A percentile compares a stretch with the other conserved stretches of the same genome.
Evolutionary conservation across 495 filamentous ascomycete genomes (phyloP).

Genomic region (Penicillium coffeae): DNA sequence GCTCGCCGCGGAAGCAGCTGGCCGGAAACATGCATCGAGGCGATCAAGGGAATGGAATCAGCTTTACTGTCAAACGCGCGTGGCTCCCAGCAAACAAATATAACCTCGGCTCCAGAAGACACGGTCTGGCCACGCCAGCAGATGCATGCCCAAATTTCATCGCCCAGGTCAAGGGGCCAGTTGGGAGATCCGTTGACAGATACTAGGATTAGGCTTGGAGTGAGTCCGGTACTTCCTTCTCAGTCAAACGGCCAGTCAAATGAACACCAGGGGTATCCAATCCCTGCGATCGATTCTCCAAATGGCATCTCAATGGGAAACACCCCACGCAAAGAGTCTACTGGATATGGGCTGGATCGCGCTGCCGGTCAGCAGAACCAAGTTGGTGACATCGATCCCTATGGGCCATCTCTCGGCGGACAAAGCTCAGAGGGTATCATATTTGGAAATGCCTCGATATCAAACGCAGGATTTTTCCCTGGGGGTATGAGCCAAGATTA

Average conservation of each 20-base stretch:
- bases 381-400: background rate
- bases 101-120: background rate
- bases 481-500: conserved; percentile 13
- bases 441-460: conserved; percentile 20
- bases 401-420: background rate
- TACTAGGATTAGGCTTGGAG: too few species aligned
- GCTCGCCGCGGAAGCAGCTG: conserved; percentile 34
- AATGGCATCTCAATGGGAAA: background rate
- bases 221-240: too few species aligned
- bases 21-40: conserved; percentile 43
- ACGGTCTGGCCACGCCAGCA: background rate
- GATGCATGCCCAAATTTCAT: background rate
- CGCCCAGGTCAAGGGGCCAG: too few species aligned
- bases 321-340: background rate
- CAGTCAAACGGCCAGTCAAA: too few species aligned
- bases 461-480: conserved; percentile 11
- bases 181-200: too few species aligned
- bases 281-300: background rate
- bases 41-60: conserved; percentile 35
- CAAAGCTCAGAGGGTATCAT: conserved; percentile 20
- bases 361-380: background rate
- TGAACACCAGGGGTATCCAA: background rate
- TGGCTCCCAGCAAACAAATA: background rate
- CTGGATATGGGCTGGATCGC: background rate
- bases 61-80: conserved; percentile 14